Evolutionary conservation across 1,284 basidiomycete species (phyloP), one percentile per base, ranked within the genome.

Genomic region (Paramarasmius palmivorus): DNA sequence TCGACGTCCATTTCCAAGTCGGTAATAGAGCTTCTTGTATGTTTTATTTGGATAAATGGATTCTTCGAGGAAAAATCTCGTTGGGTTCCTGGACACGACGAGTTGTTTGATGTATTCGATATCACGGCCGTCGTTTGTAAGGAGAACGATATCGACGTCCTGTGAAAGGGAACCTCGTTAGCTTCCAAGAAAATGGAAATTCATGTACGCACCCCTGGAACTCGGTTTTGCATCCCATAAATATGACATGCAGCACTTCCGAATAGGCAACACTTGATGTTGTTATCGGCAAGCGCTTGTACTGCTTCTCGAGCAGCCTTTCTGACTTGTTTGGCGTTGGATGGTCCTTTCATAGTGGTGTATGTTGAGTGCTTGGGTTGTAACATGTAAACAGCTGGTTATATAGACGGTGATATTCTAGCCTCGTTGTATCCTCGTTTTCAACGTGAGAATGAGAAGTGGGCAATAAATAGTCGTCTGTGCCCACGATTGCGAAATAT

Each of bases 161-260:
- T 32, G 12, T 32, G 6, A 6, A 32, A 6, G 29, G 29, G 12
- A 32, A 32, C n/a, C 7, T 32, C 6, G 29, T 32, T 12, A 32
- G 29, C n/a, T n/a, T n/a, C n/a, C n/a, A n/a, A n/a, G n/a, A n/a
- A 32, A 6, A 12, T 32, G 29, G 29, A 32, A 6, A 6, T 6
- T 6, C 29, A 32, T 12, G 29, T n/a, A 57, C 67, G 47, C 38
- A 75, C 75, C 48, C 73, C 73, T n/a, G 75, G 75, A 20, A 63
- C 63, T 41, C 74, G 62, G 42, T 63, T 58, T 25, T 61, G 52
- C 53, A 68, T 70, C 1, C 73, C 74, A 48, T 72, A 72, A 7
- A 73, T 60, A n/a, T 60, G 57, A 47, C 71, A 72, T 1, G 71
- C 74, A 0, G 64, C 63, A 45, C 73, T 68, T 4, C 73, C 72